Base-by-base conservation (phyloP, 805 yeast species). In the Monosporozyma yasuniensis region DNA sequence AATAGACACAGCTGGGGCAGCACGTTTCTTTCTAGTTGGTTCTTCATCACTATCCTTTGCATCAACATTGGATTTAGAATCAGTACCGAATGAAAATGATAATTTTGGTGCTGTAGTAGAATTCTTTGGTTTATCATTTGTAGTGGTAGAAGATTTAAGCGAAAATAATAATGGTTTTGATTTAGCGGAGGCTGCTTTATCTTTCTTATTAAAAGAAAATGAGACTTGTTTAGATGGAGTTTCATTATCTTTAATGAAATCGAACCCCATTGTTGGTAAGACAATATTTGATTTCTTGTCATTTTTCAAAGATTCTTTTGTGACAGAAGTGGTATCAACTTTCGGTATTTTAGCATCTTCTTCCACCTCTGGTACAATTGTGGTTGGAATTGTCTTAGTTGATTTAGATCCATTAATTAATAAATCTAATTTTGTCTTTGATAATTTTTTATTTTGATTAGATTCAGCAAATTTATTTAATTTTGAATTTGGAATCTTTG, bases 211-310 rank as follows among this genome's bases (percentile, higher is more conserved):
- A 10, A 46, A 25, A 7, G 42, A 22, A 25, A 35, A 37, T 21
- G 44, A 32, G 12, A 41, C 30, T 25, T 50, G 50, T 49, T 54
- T 54, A 1, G 63, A 55, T 2, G 60, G 58, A 3, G 60, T 59
- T 11, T 57, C 60, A 19, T 48, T 50, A 16, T 54, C 47, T 35
- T 60, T 64, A 9, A 64, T 47, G 43, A 66, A 66, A 50, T 66
- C 66, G 42, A 66, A 66, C 2, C 66, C 68, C 1, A 56, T 50
- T 3, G 68, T 61, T 12, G 69, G 69, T 14, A 50, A 27, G 8
- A 62, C 47, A 14, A 51, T 47, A 44, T 53, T 51, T 42, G 23
- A 10, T 25, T 42, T 42, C 34, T 42, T 42, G 19, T n/a, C 19
- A 25, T n/a, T 25, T 16, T 27, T 22, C 21, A 11, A 12, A 11